Percentiles rank a stretch among this genome's conserved stretches.
phyloP scores from a whole-genome alignment of 2,329 filamentous ascomycete genomes.

The Hirsutella rhossiliensis region DNA sequence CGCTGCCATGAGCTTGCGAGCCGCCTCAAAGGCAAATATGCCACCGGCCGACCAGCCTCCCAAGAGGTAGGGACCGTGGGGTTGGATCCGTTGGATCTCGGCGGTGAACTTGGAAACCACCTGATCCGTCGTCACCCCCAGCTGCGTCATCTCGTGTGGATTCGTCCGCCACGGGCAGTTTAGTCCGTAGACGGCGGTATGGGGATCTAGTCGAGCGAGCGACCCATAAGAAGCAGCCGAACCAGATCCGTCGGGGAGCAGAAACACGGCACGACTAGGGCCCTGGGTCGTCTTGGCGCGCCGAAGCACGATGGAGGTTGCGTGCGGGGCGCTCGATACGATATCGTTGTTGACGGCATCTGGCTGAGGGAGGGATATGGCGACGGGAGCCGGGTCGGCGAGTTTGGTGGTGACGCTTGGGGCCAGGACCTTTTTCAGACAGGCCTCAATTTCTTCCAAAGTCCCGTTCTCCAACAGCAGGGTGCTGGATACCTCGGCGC shows the following conservation, averaged over 20 bases:
- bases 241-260: constrained; percentile 18
- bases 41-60: constrained; percentile 70
- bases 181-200: constrained; percentile 1
- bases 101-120: constrained; percentile 1
- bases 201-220: not conserved
- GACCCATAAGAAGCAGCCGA: constrained; percentile 15
- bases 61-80: constrained; percentile 19
- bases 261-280: constrained; percentile 7
- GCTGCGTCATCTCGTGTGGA: not conserved
- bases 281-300: constrained; percentile 8
- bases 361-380: too few relatives aligned
- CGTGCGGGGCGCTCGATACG: not conserved
- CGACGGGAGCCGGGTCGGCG: not conserved
- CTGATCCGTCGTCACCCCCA: not conserved
- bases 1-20: constrained; percentile 44
- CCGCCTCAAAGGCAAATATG: constrained; percentile 57
- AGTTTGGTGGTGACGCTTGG: not conserved
- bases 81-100: constrained; percentile 5
- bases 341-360: not conserved
- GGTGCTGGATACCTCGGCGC: not conserved
- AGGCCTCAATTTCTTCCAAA: not conserved
- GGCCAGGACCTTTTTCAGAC: not conserved
- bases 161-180: constrained; percentile 3
- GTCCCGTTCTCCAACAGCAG: not conserved
- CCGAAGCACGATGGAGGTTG: not conserved